Evolutionary conservation across 106 monocot genomes (phyloP).

Genomic region (Alisma plantagoaquatica): DNA sequence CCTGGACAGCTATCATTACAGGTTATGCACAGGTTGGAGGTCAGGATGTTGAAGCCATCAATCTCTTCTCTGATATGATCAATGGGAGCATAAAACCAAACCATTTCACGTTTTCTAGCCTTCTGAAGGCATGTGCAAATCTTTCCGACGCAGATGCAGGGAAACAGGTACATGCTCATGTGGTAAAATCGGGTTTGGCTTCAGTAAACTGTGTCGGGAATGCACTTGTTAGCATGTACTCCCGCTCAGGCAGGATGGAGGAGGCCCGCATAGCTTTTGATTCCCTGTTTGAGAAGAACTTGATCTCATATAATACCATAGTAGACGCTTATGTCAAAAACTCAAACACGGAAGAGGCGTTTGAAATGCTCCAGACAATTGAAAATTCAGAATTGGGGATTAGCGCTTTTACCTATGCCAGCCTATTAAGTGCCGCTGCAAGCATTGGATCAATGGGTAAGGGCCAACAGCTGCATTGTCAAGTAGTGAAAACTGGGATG

Average conservation of each 20-base stretch:
- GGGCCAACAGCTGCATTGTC: conserved; percentile 60
- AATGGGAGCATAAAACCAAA: conserved; percentile 39
- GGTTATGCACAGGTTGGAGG: conserved; percentile 47
- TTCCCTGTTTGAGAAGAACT: conserved; percentile 48
- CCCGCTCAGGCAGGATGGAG: conserved; percentile 44
- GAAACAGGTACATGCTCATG: conserved; percentile 43
- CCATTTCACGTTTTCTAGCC: conserved; percentile 57
- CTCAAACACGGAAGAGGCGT: conserved; percentile 21
- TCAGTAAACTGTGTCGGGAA: conserved; percentile 48
- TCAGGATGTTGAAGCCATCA: conserved; percentile 30
- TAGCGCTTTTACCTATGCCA: conserved; percentile 61
- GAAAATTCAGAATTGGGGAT: conserved; percentile 31
- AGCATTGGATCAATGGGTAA: conserved; percentile 47
- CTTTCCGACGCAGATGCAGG: conserved; percentile 26
- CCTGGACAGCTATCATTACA: conserved; percentile 76
- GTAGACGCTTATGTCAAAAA: conserved; percentile 45
- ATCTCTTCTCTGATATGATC: conserved; percentile 50
- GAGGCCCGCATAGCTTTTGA: conserved; percentile 70
- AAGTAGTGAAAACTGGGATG: conserved; percentile 43
- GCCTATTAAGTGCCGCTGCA: conserved; percentile 64
- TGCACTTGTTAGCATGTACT: conserved; percentile 54
- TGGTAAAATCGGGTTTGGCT: conserved; percentile 39
- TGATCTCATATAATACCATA: conserved; percentile 43
- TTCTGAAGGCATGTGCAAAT: conserved; percentile 65
- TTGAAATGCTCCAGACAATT: conserved; percentile 25